Percentiles rank a stretch among this genome's conserved stretches.
These are phyloP conservation scores for Limnanthes douglasii DNA, from an alignment of 345 rosid species.

Conservation along the genomic window DNA sequence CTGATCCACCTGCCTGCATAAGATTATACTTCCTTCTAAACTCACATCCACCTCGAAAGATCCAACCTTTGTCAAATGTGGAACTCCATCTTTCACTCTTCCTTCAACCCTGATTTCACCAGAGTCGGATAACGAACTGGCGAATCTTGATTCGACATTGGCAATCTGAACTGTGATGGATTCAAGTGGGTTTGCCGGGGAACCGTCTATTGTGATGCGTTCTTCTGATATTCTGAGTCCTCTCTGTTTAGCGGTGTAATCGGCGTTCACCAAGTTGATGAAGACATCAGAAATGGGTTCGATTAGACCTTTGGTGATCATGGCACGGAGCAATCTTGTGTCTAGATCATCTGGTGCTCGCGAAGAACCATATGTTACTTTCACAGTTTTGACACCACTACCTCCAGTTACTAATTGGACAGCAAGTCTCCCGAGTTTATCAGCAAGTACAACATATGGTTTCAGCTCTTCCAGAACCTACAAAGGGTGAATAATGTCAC, in stretches of 20 bases:
- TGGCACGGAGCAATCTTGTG: conserved; percentile 76
- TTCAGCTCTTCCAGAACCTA: conserved; percentile 81
- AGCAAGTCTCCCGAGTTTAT: conserved; percentile 66
- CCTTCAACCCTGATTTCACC: conserved; percentile 72
- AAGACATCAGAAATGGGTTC: conserved; percentile 67
- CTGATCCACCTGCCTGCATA: conserved; percentile 78
- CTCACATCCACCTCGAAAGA: conserved; percentile 68
- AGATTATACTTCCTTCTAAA: conserved; percentile 64
- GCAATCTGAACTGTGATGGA: conserved; percentile 58
- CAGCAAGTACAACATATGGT: conserved; percentile 61
- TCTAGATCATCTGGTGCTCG: conserved; percentile 75
- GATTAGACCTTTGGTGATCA: conserved; percentile 64
- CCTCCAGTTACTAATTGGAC: conserved; percentile 83
- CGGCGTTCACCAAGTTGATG: conserved; percentile 72
- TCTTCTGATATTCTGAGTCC: conserved; percentile 66
- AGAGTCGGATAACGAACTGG: conserved; percentile 58
- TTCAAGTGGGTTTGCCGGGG: conserved; percentile 61
- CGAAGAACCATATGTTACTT: conserved; percentile 62
- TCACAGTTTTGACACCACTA: conserved; percentile 66
- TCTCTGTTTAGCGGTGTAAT: conserved; percentile 70
- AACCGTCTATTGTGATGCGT: conserved; percentile 38
- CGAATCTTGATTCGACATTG: conserved; percentile 63
- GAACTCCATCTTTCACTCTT: conserved; percentile 58
- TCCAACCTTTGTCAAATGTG: conserved; percentile 69
- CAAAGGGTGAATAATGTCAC: background rate